A percentile compares a stretch with the other conserved stretches of the same genome.
Conservation (phyloP, 2,329 filamentous ascomycete genomes). For the Colletotrichum karsti region DNA sequence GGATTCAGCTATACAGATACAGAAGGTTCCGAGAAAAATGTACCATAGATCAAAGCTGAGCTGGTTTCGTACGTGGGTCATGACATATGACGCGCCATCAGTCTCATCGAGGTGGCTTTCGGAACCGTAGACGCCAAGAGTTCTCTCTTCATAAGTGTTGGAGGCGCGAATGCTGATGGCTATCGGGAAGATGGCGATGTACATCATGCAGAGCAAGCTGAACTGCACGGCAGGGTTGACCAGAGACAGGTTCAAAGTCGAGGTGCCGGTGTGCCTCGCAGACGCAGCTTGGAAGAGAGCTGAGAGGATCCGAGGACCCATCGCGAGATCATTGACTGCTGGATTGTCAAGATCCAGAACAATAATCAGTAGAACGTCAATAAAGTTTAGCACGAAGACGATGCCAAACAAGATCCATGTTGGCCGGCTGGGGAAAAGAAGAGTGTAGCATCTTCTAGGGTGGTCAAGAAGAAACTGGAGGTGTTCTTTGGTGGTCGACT, state of each 20-base stretch:
- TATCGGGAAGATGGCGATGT: constrained; percentile 68
- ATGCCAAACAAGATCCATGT: constrained; percentile 66
- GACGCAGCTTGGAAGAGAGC: constrained; percentile 66
- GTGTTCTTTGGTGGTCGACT: constrained; percentile 48
- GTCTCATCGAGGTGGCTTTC: constrained; percentile 38
- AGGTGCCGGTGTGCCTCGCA: constrained; percentile 56
- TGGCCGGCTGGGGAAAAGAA: constrained; percentile 66
- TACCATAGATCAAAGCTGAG: constrained; percentile 52
- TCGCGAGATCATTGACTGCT: constrained; percentile 53
- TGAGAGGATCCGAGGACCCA: constrained; percentile 58
- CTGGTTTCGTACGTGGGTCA: constrained; percentile 46
- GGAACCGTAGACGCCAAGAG: constrained; percentile 63
- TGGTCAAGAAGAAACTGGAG: constrained; percentile 69
- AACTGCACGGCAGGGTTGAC: constrained; percentile 65
- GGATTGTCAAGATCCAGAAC: constrained; percentile 60
- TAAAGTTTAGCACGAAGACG: constrained; percentile 59
- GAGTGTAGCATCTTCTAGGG: constrained; percentile 69
- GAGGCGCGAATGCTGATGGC: constrained; percentile 68
- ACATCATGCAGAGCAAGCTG: constrained; percentile 72
- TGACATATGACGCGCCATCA: constrained; percentile 38
- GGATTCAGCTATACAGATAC: constrained; percentile 38
- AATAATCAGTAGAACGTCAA: constrained; percentile 64
- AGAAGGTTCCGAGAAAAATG: constrained; percentile 47
- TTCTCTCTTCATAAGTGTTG: constrained; percentile 70
- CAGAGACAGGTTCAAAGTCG: constrained; percentile 56